Conservation (phyloP, 2,329 filamentous ascomycete genomes). For the Fusarium austroafricanum region DNA sequence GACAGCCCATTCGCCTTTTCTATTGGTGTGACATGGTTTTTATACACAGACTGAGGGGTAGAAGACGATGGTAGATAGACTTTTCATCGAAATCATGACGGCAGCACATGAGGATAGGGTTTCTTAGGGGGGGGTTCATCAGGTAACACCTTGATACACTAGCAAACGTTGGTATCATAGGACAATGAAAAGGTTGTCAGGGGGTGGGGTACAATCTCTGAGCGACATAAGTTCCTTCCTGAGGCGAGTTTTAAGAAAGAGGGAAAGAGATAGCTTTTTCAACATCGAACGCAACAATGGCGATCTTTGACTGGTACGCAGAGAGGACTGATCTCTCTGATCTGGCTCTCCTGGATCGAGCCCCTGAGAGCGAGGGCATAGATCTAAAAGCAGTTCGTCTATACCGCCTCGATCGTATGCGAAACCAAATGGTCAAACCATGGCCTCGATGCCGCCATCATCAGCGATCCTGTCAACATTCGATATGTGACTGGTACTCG, state of each 20-base stretch:
- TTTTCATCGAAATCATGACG: background rate
- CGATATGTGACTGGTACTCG: background rate
- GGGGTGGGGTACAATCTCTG: background rate
- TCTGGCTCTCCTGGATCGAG: slow-evolving; percentile 3
- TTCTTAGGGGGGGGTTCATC: background rate
- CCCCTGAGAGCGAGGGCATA: slow-evolving; percentile 13
- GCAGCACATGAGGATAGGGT: background rate
- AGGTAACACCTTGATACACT: background rate
- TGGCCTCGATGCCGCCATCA: background rate
- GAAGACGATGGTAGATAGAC: background rate
- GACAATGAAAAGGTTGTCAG: background rate
- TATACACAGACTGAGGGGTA: background rate
- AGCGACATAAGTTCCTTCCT: background rate
- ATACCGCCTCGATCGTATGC: background rate
- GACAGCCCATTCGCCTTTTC: no score
- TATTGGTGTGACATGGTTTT: background rate
- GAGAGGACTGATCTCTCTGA: slow-evolving; percentile 3
- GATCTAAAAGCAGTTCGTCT: slow-evolving; percentile 2
- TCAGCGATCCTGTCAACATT: background rate
- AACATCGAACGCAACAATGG: background rate
- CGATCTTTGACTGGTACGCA: slow-evolving; percentile 8
- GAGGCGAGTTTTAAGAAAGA: background rate
- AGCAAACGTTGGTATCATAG: background rate
- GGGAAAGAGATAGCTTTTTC: background rate
- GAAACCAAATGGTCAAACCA: background rate